Base-by-base conservation (phyloP, 768 basidiomycete genomes). In the Clitopilus hobsonii region DNA sequence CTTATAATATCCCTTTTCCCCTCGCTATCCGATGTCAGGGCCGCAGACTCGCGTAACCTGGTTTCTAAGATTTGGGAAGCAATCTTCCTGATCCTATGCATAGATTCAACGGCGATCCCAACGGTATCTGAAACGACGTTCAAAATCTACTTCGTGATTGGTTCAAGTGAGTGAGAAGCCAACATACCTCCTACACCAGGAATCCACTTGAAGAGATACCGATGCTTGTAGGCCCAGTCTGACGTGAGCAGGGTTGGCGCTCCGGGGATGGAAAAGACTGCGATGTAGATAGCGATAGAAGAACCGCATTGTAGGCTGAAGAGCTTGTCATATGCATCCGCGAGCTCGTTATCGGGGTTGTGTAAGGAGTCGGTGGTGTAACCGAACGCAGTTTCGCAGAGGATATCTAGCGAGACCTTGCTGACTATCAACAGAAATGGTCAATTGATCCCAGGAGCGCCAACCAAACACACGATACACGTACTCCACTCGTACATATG, bases 351-450 rank as follows among this genome's bases (percentile, higher is more conserved):
- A 53, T 75, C 62, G 0, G 79, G 75, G 54, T 79, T 68, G 58
- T 71, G 72, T 8, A 81, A 65, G 1, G 75, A 74, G 57, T 80
- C 73, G 6, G 78, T 57, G 29, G 67, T 63, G 60, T 81, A 81
- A 13, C 76, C 77, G 53, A 81, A 79, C 0, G 76, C 78, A 10
- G 80, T 77, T 6, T 70, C 70, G 63, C 78, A 80, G 48, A 81
- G 80, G 54, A 81, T 78, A 57, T 82, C 80, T 6, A 82, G 70
- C 0, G 80, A 80, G 0, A 74, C 76, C 66, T 78, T 80, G 59
- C 74, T 75, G 72, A 80, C 78, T 80, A 47, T 22, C 13, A 26
- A 22, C n/a, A 10, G 24, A 49, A 24, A 14, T 16, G 10, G 16
- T 6, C 24, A 6, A 2, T 7, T 3, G 26, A 16, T 5, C 18